phyloP scores from a whole-genome alignment of 2,329 filamentous ascomycete genomes.

The Corinectria fuckeliana region DNA sequence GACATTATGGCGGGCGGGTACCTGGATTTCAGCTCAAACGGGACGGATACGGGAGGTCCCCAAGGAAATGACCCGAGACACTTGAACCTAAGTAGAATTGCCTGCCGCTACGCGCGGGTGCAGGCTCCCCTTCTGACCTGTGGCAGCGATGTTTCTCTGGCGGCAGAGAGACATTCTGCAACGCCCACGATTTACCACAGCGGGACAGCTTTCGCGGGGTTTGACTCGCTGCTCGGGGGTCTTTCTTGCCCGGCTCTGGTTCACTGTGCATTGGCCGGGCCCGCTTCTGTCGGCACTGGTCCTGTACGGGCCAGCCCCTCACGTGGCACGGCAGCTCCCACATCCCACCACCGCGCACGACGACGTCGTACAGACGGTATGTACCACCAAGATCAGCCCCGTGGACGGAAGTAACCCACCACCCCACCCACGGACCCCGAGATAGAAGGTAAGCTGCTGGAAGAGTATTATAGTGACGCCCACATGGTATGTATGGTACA shows the following conservation, averaged over 20 bases:
- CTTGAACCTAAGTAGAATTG: conserved; percentile 1
- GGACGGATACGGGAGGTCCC: neutral
- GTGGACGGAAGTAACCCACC: too few relatives aligned
- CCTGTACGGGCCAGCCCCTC: neutral
- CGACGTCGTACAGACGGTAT: too few relatives aligned
- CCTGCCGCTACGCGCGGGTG: conserved; percentile 6
- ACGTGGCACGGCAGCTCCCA: conserved; percentile 6
- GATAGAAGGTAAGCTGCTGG: neutral
- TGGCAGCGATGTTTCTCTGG: neutral
- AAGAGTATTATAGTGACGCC: neutral
- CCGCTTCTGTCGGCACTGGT: neutral
- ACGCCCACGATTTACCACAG: neutral
- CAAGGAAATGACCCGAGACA: neutral
- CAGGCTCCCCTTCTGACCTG: neutral
- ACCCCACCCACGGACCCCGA: neutral
- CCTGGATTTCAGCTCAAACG: conserved; percentile 17
- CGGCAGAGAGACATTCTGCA: neutral
- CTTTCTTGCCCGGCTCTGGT: neutral
- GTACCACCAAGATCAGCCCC: neutral
- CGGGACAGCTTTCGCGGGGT: too few relatives aligned
- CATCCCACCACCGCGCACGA: neutral
- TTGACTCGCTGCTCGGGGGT: neutral
- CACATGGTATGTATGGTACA: too few relatives aligned
- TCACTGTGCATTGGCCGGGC: neutral
- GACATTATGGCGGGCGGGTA: conserved; percentile 20